Base-by-base conservation (phyloP, 257 asterid genomes). In the Prunella vulgaris region DNA sequence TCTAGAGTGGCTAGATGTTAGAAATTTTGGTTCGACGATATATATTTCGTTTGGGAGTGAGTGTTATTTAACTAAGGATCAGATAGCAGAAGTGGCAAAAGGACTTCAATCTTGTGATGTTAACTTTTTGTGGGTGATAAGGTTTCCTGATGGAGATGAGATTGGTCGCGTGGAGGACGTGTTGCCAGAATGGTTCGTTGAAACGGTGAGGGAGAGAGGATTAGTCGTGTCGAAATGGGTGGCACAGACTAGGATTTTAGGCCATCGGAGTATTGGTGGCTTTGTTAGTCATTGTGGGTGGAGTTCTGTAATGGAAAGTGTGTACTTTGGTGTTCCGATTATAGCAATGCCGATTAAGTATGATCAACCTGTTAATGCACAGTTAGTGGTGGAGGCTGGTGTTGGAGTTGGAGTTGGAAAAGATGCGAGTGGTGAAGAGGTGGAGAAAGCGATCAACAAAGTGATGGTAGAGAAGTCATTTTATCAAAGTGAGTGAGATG, bases 271-370 rank as follows among this genome's bases (percentile, higher is more conserved):
- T 60, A 57, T 75, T 5, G 84, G 84, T 0, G 84, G 83, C 4
- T 83, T 83, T 54, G 38, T 79, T 79, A 83, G 79, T 18, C 87
- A 83, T n/a, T 83, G 84, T 18, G 87, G 87, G 10, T 83, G 84
- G 87, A 60, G 84, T 62, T 82, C 84, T 2, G 13, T 77, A 0
- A 30, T 60, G 7, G 82, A 79, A 33, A 71, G 80, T 6, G 0
- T 79, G 5, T 66, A 67, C 25, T 74, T 32, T 25, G 82, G 74
- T 0, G 79, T 82, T 25, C 82, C 86, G 9, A 30, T 79, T 24
- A 70, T 82, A 63, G 80, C 75, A 3, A 30, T 82, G 68, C 84
- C 86, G 1, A 3, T 70, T 49, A 59, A 70, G 40, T 44, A 42
- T 1, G 74, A 70, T 5, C 74, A 70, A 60, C 74, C 74, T 15